Conservation (phyloP, 2,329 filamentous ascomycete genomes). For the Teratosphaeria gauchensis region DNA sequence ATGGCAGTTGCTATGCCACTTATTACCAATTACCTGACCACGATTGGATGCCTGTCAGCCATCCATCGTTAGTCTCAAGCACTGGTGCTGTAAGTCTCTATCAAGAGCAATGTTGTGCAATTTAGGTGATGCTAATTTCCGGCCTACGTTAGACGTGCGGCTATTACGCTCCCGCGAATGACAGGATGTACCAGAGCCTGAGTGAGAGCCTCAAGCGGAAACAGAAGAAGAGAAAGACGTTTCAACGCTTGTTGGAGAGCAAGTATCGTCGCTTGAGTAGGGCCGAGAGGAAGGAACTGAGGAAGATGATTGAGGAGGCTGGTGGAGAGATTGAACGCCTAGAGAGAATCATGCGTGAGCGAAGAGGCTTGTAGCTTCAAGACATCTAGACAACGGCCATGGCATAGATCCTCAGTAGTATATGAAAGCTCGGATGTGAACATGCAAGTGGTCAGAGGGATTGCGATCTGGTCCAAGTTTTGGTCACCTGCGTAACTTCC, state of each 20-base stretch:
- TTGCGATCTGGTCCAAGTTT: background rate
- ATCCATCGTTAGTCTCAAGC: background rate
- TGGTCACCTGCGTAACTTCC: background rate
- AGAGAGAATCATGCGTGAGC: background rate
- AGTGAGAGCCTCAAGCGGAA: background rate
- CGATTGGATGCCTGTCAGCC: background rate
- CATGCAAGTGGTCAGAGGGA: background rate
- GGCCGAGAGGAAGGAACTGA: background rate
- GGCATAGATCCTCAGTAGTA: too few relatives aligned
- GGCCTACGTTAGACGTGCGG: too few relatives aligned
- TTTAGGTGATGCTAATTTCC: too few relatives aligned
- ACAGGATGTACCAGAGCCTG: background rate
- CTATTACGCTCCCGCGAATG: too few relatives aligned
- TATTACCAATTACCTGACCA: background rate
- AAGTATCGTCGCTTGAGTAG: background rate
- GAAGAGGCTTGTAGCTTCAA: background rate
- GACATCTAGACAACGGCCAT: too few relatives aligned
- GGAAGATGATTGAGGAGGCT: background rate
- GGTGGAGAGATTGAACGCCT: background rate
- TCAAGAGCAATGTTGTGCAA: too few relatives aligned
- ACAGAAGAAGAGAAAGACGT: background rate
- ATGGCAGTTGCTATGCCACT: background rate
- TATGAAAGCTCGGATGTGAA: too few relatives aligned
- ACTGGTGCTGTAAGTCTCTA: background rate
- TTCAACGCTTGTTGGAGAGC: background rate